Percentiles rank a stretch among this genome's conserved stretches.
These are phyloP conservation scores for Populus deltoides DNA, from an alignment of 345 rosid genomes.

Conservation along the genomic window DNA sequence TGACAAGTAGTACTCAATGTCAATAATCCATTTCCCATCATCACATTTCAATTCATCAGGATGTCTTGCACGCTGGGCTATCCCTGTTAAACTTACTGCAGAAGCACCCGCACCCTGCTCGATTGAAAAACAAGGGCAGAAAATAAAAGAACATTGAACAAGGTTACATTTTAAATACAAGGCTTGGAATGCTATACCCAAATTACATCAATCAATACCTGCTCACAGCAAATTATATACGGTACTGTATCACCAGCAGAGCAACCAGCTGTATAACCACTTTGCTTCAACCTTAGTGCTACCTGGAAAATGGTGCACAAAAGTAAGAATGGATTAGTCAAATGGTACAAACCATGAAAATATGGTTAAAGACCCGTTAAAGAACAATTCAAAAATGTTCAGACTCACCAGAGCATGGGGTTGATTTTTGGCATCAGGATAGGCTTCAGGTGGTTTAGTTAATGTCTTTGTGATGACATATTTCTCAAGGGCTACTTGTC, in stretches of 20 bases:
- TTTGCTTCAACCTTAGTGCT: constrained; percentile 84
- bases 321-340: constrained; percentile 18
- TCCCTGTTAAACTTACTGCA: constrained; percentile 60
- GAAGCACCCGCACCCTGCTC: constrained; percentile 71
- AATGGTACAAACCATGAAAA: constrained; percentile 7
- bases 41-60: constrained; percentile 86
- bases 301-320: constrained; percentile 54
- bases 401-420: constrained; percentile 87
- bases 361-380: neutral
- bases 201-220: constrained; percentile 46
- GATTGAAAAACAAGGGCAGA: constrained; percentile 3
- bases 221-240: constrained; percentile 87
- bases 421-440: constrained; percentile 93
- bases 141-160: neutral
- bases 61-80: constrained; percentile 94
- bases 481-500: constrained; percentile 84
- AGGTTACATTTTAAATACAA: neutral
- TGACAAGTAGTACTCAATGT: constrained; percentile 90
- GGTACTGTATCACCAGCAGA: constrained; percentile 84
- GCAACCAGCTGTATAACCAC: constrained; percentile 77
- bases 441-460: constrained; percentile 92
- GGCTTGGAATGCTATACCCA: neutral
- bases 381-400: neutral
- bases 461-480: constrained; percentile 90
- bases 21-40: constrained; percentile 86